These are phyloP conservation scores for Tuber microsphaerosporum DNA, from an alignment of 495 filamentous ascomycete species.

Conservation along the genomic window DNA sequence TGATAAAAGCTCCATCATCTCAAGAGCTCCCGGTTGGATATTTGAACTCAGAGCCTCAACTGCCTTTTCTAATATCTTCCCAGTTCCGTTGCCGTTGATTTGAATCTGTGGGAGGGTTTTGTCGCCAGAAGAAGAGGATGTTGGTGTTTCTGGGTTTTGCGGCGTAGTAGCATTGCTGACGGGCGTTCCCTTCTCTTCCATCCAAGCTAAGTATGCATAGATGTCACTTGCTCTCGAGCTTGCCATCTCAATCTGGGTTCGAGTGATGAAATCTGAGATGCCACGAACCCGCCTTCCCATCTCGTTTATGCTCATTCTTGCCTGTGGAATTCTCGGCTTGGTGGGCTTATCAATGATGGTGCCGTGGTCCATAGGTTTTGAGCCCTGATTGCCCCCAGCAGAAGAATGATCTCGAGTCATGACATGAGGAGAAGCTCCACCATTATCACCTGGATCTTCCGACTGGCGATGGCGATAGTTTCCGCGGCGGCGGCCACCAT, in stretches of 20 bases:
- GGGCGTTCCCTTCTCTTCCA: constrained; percentile 40
- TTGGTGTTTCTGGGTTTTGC: constrained; percentile 35
- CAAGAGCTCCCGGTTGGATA: constrained; percentile 31
- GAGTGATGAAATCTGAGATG: constrained; percentile 83
- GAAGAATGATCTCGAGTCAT: constrained; percentile 43
- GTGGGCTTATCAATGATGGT: constrained; percentile 41
- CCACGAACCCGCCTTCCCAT: constrained; percentile 78
- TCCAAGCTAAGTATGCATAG: constrained; percentile 41
- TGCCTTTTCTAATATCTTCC: constrained; percentile 37
- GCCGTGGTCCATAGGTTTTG: constrained; percentile 35
- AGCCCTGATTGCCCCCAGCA: constrained; percentile 23
- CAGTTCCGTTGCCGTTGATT: constrained; percentile 39
- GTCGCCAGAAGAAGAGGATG: constrained; percentile 20
- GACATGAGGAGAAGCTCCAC: constrained; percentile 35
- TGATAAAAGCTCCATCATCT: constrained; percentile 41
- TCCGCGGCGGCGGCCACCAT: constrained; percentile 40
- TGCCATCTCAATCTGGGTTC: constrained; percentile 85
- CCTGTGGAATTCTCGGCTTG: constrained; percentile 40
- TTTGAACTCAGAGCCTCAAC: constrained; percentile 32
- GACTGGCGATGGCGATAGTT: constrained; percentile 41
- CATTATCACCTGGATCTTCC: constrained; percentile 44
- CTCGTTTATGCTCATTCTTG: constrained; percentile 76
- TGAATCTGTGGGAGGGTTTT: constrained; percentile 37
- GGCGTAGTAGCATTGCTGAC: constrained; percentile 38
- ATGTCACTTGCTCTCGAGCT: constrained; percentile 40